Conservation (phyloP, 2,329 filamentous ascomycete species). For the Claviceps sorghi region DNA sequence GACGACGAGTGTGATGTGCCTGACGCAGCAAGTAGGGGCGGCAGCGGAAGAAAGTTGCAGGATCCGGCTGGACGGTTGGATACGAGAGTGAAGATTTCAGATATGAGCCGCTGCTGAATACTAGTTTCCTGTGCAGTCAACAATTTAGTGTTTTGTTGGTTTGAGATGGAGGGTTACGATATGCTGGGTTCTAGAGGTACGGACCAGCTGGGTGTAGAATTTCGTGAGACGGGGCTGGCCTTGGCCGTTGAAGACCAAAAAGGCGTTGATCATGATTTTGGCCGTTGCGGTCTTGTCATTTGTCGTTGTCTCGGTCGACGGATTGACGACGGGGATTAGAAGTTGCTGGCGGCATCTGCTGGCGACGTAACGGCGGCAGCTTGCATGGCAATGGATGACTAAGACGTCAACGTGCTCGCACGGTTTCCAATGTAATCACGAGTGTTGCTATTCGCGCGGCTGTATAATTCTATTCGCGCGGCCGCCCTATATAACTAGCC, state of each 20-base stretch:
- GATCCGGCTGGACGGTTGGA: slow-evolving; percentile 80
- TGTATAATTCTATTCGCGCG: too few relatives aligned
- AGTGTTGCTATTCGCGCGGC: too few relatives aligned
- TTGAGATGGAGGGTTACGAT: not conserved
- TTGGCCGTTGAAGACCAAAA: slow-evolving; percentile 96
- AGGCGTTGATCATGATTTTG: slow-evolving; percentile 82
- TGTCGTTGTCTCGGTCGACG: not conserved
- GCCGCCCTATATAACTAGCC: too few relatives aligned
- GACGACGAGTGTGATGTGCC: slow-evolving; percentile 44
- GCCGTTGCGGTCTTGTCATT: not conserved
- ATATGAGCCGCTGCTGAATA: slow-evolving; percentile 91
- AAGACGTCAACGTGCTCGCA: not conserved
- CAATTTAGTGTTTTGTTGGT: not conserved
- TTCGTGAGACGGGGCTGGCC: slow-evolving; percentile 94
- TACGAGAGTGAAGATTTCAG: slow-evolving; percentile 93
- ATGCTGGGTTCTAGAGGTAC: too few relatives aligned
- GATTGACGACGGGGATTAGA: not conserved
- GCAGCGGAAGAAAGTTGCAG: slow-evolving; percentile 88
- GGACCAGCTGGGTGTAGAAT: slow-evolving; percentile 91
- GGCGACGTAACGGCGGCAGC: not conserved
- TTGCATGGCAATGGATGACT: not conserved
- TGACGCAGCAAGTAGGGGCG: slow-evolving; percentile 48
- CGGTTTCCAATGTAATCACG: too few relatives aligned
- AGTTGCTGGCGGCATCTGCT: not conserved
- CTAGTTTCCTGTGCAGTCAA: slow-evolving; percentile 60